Evolutionary conservation across 495 filamentous ascomycete genomes (phyloP).

Genomic region (Massariosphaeria phaeospora): DNA sequence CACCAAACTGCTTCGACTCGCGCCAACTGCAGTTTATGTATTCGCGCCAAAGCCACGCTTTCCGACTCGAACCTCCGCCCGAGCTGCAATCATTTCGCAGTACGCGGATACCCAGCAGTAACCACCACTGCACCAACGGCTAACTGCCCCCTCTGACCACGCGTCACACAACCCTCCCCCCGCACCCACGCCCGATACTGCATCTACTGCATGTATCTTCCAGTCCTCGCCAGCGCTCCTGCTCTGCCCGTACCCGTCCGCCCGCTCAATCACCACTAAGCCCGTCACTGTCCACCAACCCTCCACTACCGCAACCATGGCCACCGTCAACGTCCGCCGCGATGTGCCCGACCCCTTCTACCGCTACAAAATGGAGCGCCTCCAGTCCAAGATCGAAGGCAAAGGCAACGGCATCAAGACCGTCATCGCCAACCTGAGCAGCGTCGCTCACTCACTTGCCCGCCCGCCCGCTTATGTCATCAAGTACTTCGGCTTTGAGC

Average conservation of each 20-base stretch:
- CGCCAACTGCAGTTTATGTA: slow-evolving; percentile 64
- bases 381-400: slow-evolving; percentile 98
- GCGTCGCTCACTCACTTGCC: slow-evolving; percentile 85
- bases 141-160: slow-evolving; percentile 47
- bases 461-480: slow-evolving; percentile 92
- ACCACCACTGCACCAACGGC: slow-evolving; percentile 78
- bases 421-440: slow-evolving; percentile 93
- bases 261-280: slow-evolving; percentile 28
- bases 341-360: slow-evolving; percentile 99
- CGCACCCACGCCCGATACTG: slow-evolving; percentile 4
- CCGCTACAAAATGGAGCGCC: slow-evolving; percentile 99
- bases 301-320: slow-evolving; percentile 60
- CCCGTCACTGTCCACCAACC: slow-evolving; percentile 5
- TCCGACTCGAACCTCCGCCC: slow-evolving; percentile 79
- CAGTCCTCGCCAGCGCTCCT: slow-evolving; percentile 27
- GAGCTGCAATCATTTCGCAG: slow-evolving; percentile 92
- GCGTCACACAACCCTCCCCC: background rate
- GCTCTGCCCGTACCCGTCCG: slow-evolving; percentile 18
- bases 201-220: slow-evolving; percentile 44
- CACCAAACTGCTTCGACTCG: slow-evolving; percentile 22
- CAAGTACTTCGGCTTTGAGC: slow-evolving; percentile 99
- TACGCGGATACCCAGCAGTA: slow-evolving; percentile 83
- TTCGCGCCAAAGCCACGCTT: slow-evolving; percentile 69
- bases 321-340: slow-evolving; percentile 94
- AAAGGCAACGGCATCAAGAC: slow-evolving; percentile 99